Conservation (phyloP, 2,329 filamentous ascomycete genomes). For the Beauveria australis region DNA sequence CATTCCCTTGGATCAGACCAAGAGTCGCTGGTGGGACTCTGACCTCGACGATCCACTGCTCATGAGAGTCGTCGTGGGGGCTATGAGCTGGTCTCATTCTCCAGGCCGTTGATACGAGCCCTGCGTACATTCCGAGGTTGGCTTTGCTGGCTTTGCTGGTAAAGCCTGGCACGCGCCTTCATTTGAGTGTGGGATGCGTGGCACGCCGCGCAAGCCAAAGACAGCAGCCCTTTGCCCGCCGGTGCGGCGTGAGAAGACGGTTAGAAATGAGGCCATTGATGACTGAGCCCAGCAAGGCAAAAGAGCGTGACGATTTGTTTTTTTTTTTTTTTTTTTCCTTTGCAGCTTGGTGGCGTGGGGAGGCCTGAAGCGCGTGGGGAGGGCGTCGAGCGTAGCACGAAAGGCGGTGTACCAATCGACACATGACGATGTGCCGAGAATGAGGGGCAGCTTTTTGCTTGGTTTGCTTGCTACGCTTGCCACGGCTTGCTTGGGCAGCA, state of each 20-base stretch:
- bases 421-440: slow-evolving; percentile 10
- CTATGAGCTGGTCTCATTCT: slow-evolving; percentile 9
- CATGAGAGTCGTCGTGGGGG: slow-evolving; percentile 6
- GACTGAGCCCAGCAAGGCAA: background rate
- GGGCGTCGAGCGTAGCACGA: background rate
- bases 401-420: slow-evolving; percentile 4
- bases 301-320: background rate
- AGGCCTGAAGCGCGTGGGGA: slow-evolving; percentile 2
- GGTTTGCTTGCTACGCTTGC: no score
- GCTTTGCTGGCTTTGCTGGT: background rate
- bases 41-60: slow-evolving; percentile 6
- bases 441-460: background rate
- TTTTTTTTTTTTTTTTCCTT: background rate
- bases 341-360: background rate
- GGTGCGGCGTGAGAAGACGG: background rate
- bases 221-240: background rate
- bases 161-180: background rate
- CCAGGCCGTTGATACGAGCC: slow-evolving; percentile 7
- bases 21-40: slow-evolving; percentile 5
- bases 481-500: slow-evolving; percentile 2
- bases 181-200: background rate
- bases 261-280: background rate
- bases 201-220: background rate
- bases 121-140: background rate
- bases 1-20: slow-evolving; percentile 12